Conservation (phyloP, 2,329 filamentous ascomycete genomes). For the Pseudogymnoascus sp. region DNA sequence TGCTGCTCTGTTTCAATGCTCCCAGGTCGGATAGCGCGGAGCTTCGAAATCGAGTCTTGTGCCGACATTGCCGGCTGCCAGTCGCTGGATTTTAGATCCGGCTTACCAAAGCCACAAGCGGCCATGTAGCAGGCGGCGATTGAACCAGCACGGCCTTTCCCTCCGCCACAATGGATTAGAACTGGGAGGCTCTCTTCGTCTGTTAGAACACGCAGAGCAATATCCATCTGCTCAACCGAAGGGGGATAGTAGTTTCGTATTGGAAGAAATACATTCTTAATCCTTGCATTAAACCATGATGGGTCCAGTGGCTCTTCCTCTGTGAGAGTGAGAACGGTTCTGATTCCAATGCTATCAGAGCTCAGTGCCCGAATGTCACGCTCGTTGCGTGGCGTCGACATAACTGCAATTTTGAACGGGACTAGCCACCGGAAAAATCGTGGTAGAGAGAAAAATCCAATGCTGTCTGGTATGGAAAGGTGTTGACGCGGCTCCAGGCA, state of each 20-base stretch:
- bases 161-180: slow-evolving; percentile 18
- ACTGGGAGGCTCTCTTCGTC: slow-evolving; percentile 9
- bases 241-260: slow-evolving; percentile 16
- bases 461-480: background rate
- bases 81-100: background rate
- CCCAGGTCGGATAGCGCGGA: slow-evolving; percentile 12
- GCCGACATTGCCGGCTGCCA: slow-evolving; percentile 13
- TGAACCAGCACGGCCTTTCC: slow-evolving; percentile 18
- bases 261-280: slow-evolving; percentile 15
- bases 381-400: slow-evolving; percentile 14
- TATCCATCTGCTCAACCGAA: slow-evolving; percentile 15
- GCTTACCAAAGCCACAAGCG: slow-evolving; percentile 12
- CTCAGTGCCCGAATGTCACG: slow-evolving; percentile 8
- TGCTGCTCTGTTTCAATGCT: no score
- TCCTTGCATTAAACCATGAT: slow-evolving; percentile 13
- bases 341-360: slow-evolving; percentile 11
- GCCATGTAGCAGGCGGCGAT: slow-evolving; percentile 17
- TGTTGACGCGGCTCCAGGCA: background rate
- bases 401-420: slow-evolving; percentile 14
- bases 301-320: slow-evolving; percentile 13
- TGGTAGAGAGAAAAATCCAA: slow-evolving; percentile 11
- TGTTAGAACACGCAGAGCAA: slow-evolving; percentile 10
- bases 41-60: slow-evolving; percentile 3
- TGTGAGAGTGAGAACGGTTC: slow-evolving; percentile 17
- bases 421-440: slow-evolving; percentile 18